Percentiles rank a stretch among this genome's conserved stretches.
Conservation (phyloP, 495 filamentous ascomycete genomes). For the Sabuloglossum arenarium region DNA sequence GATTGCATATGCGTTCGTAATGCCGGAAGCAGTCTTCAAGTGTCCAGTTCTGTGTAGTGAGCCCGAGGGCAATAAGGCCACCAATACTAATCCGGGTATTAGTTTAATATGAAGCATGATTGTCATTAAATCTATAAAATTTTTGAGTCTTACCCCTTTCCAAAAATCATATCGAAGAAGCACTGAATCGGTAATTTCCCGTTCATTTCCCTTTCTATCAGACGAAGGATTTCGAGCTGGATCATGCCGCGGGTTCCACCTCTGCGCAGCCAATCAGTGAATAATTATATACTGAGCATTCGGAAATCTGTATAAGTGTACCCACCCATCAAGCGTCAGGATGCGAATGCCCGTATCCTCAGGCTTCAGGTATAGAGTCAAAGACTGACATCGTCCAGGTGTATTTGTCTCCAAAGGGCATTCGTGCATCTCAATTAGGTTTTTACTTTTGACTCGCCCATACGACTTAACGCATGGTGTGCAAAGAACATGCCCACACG, state of each 20-base stretch:
- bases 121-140: background rate
- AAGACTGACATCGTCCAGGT: conserved; percentile 12
- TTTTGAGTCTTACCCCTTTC: conserved; percentile 14
- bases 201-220: conserved; percentile 21
- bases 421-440: background rate
- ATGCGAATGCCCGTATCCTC: conserved; percentile 26
- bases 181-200: conserved; percentile 19
- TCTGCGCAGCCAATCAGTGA: conserved; percentile 7
- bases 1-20: background rate
- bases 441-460: conserved; percentile 3
- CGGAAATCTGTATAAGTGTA: conserved; percentile 3
- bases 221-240: conserved; percentile 23
- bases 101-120: background rate
- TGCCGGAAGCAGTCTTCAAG: background rate
- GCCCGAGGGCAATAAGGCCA: conserved; percentile 2
- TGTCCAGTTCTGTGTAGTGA: background rate
- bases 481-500: conserved; percentile 38
- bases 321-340: conserved; percentile 35
- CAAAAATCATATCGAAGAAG: conserved; percentile 30
- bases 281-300: background rate
- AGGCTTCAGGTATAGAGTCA: conserved; percentile 21
- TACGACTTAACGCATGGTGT: conserved; percentile 21
- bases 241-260: conserved; percentile 30
- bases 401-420: background rate
- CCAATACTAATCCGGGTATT: background rate